phyloP scores from a whole-genome alignment of 345 rosid genomes.

The Eucalyptus regnans region DNA sequence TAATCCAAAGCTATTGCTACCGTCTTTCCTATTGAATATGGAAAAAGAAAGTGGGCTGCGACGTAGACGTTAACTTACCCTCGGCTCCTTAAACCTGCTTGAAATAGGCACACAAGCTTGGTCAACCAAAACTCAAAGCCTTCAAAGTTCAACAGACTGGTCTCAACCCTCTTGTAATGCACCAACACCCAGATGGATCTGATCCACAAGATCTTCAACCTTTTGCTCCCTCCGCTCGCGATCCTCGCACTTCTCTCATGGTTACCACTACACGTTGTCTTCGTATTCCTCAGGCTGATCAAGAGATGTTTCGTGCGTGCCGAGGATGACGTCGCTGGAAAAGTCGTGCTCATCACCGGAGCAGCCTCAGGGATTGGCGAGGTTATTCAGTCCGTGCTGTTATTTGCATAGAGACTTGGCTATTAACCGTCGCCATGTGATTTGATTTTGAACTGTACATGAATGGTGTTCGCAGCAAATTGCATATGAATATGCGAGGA shows the following conservation, averaged over 20 bases:
- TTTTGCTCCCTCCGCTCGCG: constrained; percentile 9
- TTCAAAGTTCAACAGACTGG: neutral
- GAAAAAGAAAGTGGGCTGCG: neutral
- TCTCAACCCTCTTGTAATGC: neutral
- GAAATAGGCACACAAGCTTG: neutral
- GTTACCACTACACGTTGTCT: constrained; percentile 4
- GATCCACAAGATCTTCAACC: constrained; percentile 5
- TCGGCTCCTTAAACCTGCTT: neutral
- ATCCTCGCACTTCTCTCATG: neutral
- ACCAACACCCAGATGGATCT: neutral
- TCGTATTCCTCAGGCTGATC: neutral
- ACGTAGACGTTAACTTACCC: neutral
- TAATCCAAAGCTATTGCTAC: constrained; percentile 16
- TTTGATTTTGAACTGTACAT: neutral
- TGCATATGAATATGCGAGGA: constrained; percentile 17
- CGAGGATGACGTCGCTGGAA: constrained; percentile 21
- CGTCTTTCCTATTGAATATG: constrained; percentile 22
- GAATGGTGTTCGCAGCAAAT: neutral
- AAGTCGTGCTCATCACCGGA: constrained; percentile 41
- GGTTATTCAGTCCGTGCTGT: constrained; percentile 1
- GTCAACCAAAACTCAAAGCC: neutral
- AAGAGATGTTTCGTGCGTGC: neutral
- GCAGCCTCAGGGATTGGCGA: constrained; percentile 56
- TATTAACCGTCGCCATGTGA: neutral
- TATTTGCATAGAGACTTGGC: neutral